Evolutionary conservation across 2,329 filamentous ascomycete genomes (phyloP), one percentile per base, ranked within the genome.

Genomic region (Aspergillus sojae): DNA sequence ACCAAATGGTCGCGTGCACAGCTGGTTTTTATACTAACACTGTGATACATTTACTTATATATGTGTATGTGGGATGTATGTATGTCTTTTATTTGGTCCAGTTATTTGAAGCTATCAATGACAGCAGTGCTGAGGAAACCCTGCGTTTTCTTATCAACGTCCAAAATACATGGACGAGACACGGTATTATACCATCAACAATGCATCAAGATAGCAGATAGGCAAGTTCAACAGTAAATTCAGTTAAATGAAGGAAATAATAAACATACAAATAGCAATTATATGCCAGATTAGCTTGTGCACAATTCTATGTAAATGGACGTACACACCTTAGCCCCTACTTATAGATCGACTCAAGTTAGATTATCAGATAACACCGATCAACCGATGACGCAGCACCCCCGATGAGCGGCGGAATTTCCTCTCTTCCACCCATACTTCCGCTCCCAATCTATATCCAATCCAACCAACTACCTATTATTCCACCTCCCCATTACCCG

Each of bases 321-420:
- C 16, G 16, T n/a, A 41, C 39, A 41, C 19, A 41, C 6, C 36
- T 9, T 41, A 41, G 16, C 16, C 39, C 16, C 5, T 41, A n/a
- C 39, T 9, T 41, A 26, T 28, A 28, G 45, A 52, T 52, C 28
- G 28, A 32, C 48, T 16, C 12, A 32, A 6, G 23, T n/a, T 34
- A 55, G 57, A 36, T 61, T 57, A 66, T 66, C 64, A 66, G 64
- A 66, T 66, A 58, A 48, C 61, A 52, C 9, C 50, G 12, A 52
- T 34, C 53, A 23, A 53, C 62, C 62, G 62, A 70, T 71, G 69
- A 71, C 69, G 69, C 69, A 70, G 62, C 56, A 57, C 50, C 62
- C 60, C 64, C 66, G 67, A 67, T 58, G 60, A 67, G 60, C 68
- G 66, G 63, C 65, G 60, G 55, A 63, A 58, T 60, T 63, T 61